A percentile compares a stretch with the other conserved stretches of the same genome.
Evolutionary conservation across 1,139 yeast species (phyloP).

Genomic region (Blastobotrys elegans): DNA sequence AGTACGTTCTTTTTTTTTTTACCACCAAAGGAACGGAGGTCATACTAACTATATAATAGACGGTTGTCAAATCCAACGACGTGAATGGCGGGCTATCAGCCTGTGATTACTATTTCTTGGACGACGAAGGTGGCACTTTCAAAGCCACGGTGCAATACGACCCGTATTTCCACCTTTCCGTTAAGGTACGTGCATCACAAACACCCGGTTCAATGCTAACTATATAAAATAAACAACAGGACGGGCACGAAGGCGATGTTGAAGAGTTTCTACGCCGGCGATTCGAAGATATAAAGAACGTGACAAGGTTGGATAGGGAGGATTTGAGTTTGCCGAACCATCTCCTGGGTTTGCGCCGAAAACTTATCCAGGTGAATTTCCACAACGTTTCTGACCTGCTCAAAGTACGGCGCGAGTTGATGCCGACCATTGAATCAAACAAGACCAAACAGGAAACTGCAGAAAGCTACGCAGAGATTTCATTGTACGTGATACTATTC

Average conservation of each 20-base stretch:
- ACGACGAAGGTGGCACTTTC: constrained; percentile 95
- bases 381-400: constrained; percentile 71
- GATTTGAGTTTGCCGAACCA: constrained; percentile 83
- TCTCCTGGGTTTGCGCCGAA: constrained; percentile 66
- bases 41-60: constrained; percentile 23
- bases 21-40: neutral
- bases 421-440: constrained; percentile 70
- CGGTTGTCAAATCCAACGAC: constrained; percentile 54
- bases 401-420: constrained; percentile 62
- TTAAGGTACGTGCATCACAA: constrained; percentile 37
- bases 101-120: constrained; percentile 92
- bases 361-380: constrained; percentile 63
- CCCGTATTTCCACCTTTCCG: constrained; percentile 81
- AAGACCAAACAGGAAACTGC: constrained; percentile 59
- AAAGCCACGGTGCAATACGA: constrained; percentile 78
- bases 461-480: constrained; percentile 60
- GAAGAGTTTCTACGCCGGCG: constrained; percentile 75
- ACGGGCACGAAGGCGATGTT: constrained; percentile 58
- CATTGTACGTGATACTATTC: constrained; percentile 37
- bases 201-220: neutral
- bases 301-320: constrained; percentile 59
- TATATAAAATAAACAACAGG: constrained; percentile 9
- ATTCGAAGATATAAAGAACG: constrained; percentile 60
- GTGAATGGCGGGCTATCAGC: constrained; percentile 67
- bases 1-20: constrained; percentile 21